A percentile compares a stretch with the other conserved stretches of the same genome.
phyloP scores from a whole-genome alignment of 352 stramenopile species.

The Globisporangium megalacanthum region DNA sequence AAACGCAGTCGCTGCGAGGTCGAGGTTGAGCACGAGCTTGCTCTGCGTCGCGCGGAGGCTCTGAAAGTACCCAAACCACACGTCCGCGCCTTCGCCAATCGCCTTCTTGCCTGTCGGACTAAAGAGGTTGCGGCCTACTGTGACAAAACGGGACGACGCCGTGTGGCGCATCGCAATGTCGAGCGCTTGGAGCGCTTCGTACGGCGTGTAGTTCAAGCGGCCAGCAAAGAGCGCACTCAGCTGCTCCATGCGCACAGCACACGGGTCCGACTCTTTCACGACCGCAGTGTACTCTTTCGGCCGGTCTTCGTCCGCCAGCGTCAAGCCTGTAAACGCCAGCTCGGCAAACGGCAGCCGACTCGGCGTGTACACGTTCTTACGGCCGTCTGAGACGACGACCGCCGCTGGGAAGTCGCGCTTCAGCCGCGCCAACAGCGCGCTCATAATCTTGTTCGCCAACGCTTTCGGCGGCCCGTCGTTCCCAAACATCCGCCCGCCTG shows the following conservation, averaged over 20 bases:
- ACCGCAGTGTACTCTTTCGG: slow-evolving; percentile 37
- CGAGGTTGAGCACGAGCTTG: slow-evolving; percentile 59
- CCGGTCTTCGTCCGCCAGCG: slow-evolving; percentile 36
- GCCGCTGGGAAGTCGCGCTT: slow-evolving; percentile 30
- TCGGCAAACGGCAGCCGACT: slow-evolving; percentile 36
- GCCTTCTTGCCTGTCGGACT: slow-evolving; percentile 24
- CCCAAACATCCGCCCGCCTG: slow-evolving; percentile 21
- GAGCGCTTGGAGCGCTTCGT: slow-evolving; percentile 65
- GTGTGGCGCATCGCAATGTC: slow-evolving; percentile 64
- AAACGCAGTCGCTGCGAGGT: slow-evolving; percentile 68
- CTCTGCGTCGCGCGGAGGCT: slow-evolving; percentile 63
- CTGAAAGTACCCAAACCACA: slow-evolving; percentile 77
- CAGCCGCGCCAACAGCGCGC: slow-evolving; percentile 30
- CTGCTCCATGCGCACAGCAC: slow-evolving; percentile 60
- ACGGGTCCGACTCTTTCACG: slow-evolving; percentile 49
- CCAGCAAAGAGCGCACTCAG: slow-evolving; percentile 48
- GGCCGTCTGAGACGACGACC: slow-evolving; percentile 39
- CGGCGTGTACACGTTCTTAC: slow-evolving; percentile 56
- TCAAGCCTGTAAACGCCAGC: slow-evolving; percentile 30
- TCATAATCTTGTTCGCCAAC: slow-evolving; percentile 56
- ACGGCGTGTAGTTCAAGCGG: slow-evolving; percentile 63
- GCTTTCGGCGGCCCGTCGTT: slow-evolving; percentile 52
- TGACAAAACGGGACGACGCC: slow-evolving; percentile 42
- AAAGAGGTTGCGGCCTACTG: slow-evolving; percentile 60
- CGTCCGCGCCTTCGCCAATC: slow-evolving; percentile 54